Base-by-base conservation (phyloP, 2,329 filamentous ascomycete species). In the Aspergillus tanneri region DNA sequence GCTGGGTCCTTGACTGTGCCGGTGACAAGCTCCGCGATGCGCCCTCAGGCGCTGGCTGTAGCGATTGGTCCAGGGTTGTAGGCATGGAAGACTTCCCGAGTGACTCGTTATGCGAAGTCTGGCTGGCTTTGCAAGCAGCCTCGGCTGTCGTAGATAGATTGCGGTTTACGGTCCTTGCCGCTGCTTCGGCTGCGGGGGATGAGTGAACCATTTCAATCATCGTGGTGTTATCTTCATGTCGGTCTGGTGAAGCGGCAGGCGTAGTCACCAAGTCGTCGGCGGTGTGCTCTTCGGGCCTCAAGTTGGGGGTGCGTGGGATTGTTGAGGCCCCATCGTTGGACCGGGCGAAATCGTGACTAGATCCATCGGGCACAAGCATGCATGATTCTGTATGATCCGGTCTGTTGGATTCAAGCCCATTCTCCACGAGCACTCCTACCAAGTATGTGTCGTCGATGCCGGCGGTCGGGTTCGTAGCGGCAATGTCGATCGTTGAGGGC, bases 361-460 rank as follows among this genome's bases (percentile, higher is more conserved):
- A 58, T 39, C 62, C 59, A n/a, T 58, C 59, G 8, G 54, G 56
- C 14, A 52, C 50, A 41, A 53, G 55, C 51, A 63, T 63, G 8
- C 65, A 63, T 10, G 61, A 54, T 19, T 65, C 56, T 16, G 54
- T 58, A 5, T 54, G 54, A 16, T 60, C 61, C 6, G 56, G 51
- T 28, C 55, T 46, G 14, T 49, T 50, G 22, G 39, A 38, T 27
- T 53, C 49, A 4, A 53, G 48, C 40, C 49, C 53, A 24, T 61
- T 50, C 27, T 61, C 60, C 38, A 57, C 61, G 7, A 64, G 46
- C 14, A 71, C 59, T 6, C 72, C 71, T 46, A 74, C 69, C 40
- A 73, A 49, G 47, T 70, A 73, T 4, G 72, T 75, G 60, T 77
- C 73, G 49, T 75, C 73, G 9, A 59, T 62, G 34, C 70, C 69